Conservation (phyloP, 1,284 basidiomycete genomes). For the Heterobasidion occidentale region DNA sequence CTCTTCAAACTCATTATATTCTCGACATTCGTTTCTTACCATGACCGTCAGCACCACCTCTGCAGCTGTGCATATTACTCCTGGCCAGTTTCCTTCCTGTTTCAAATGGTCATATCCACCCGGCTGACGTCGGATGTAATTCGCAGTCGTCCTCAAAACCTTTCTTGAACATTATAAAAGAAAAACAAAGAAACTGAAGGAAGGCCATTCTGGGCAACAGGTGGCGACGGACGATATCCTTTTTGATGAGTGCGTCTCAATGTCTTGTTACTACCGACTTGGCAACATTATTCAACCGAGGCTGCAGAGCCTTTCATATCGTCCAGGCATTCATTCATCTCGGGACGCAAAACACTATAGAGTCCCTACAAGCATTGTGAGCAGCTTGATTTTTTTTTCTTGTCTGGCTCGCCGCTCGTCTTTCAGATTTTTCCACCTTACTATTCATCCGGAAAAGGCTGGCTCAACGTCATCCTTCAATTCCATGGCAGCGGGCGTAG, state of each 20-base stretch:
- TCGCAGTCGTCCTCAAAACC: slow-evolving; percentile 43
- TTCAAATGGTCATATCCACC: neutral
- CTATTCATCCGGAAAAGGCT: too few relatives aligned
- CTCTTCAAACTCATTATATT: neutral
- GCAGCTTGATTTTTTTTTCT: slow-evolving; percentile 6
- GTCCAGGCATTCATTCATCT: slow-evolving; percentile 58
- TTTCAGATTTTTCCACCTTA: too few relatives aligned
- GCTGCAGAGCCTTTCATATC: slow-evolving; percentile 51
- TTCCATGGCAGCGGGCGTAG: too few relatives aligned
- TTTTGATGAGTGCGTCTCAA: slow-evolving; percentile 46
- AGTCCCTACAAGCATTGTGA: slow-evolving; percentile 54
- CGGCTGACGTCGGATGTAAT: neutral
- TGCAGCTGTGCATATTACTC: slow-evolving; percentile 4
- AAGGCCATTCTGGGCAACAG: slow-evolving; percentile 22
- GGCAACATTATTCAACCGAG: too few relatives aligned
- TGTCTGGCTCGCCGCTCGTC: neutral
- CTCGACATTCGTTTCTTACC: neutral
- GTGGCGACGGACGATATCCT: slow-evolving; percentile 51
- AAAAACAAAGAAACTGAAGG: slow-evolving; percentile 33
- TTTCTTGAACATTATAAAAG: slow-evolving; percentile 50
- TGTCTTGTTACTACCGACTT: neutral
- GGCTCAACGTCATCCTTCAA: too few relatives aligned
- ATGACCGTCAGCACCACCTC: slow-evolving; percentile 4
- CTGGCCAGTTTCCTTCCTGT: neutral
- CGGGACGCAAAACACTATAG: slow-evolving; percentile 51